These are phyloP conservation scores for Penicillium desertorum DNA, from an alignment of 495 filamentous ascomycete species.

Conservation along the genomic window DNA sequence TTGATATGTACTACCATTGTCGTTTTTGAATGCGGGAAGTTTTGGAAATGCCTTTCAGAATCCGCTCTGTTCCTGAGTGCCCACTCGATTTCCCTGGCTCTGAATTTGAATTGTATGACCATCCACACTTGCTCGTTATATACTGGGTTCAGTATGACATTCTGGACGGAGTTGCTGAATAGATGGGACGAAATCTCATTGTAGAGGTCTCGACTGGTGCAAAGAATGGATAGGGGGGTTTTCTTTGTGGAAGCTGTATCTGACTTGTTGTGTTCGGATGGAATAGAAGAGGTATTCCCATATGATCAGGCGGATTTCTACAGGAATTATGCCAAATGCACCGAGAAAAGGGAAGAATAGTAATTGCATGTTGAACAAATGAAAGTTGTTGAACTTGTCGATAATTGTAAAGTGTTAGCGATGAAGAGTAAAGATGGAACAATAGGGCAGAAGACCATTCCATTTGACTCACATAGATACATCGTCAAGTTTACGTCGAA, in stretches of 20 bases:
- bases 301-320: neutral
- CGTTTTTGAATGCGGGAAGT: neutral
- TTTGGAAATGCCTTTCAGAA: neutral
- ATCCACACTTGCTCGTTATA: neutral
- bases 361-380: neutral
- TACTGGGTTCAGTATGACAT: neutral
- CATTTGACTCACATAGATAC: neutral
- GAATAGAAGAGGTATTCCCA: neutral
- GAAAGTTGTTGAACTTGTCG: neutral
- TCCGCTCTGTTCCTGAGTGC: neutral
- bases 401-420: neutral
- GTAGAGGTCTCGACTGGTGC: neutral
- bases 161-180: neutral
- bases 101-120: neutral
- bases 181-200: conserved; percentile 3
- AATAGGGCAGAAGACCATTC: neutral
- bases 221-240: conserved; percentile 2
- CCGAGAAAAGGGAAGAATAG: neutral
- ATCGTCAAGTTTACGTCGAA: conserved; percentile 7
- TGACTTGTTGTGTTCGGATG: neutral
- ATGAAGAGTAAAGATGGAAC: neutral
- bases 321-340: neutral
- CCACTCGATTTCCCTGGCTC: neutral
- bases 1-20: neutral
- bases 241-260: neutral